Evolutionary conservation across 208 protist species (phyloP).

Genomic region (Leishmania tarentolae): DNA sequence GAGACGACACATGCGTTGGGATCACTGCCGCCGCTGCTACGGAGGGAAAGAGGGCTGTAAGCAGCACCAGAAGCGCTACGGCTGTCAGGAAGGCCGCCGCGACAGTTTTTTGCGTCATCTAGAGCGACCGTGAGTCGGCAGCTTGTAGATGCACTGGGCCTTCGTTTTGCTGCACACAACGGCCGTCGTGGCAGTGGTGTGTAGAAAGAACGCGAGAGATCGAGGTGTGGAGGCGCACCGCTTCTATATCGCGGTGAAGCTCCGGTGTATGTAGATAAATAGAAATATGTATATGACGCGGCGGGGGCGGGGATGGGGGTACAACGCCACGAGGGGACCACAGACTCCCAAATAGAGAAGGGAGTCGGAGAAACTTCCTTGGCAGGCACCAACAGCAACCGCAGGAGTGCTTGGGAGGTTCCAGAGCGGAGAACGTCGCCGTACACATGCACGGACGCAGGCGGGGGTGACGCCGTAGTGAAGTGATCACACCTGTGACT

Average conservation of each 20-base stretch:
- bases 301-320: background rate
- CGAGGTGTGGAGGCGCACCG: background rate
- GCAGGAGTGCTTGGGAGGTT: background rate
- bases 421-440: background rate
- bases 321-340: background rate
- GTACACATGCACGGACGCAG: background rate
- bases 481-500: too few relatives aligned
- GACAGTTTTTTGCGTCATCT: background rate
- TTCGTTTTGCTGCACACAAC: background rate
- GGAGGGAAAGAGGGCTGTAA: background rate
- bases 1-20: background rate
- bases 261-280: background rate
- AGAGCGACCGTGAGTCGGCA: background rate
- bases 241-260: background rate
- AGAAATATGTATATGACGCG: background rate
- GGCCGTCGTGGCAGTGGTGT: background rate
- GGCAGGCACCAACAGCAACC: background rate
- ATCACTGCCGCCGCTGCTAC: background rate
- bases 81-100: background rate
- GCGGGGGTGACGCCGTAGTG: too few relatives aligned
- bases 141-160: background rate
- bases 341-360: background rate
- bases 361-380: background rate
- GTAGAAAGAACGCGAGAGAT: background rate
- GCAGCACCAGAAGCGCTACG: conserved; percentile 1